These are phyloP conservation scores for Plantago lanceolata DNA, from an alignment of 305 asterid genomes.

Conservation along the genomic window DNA sequence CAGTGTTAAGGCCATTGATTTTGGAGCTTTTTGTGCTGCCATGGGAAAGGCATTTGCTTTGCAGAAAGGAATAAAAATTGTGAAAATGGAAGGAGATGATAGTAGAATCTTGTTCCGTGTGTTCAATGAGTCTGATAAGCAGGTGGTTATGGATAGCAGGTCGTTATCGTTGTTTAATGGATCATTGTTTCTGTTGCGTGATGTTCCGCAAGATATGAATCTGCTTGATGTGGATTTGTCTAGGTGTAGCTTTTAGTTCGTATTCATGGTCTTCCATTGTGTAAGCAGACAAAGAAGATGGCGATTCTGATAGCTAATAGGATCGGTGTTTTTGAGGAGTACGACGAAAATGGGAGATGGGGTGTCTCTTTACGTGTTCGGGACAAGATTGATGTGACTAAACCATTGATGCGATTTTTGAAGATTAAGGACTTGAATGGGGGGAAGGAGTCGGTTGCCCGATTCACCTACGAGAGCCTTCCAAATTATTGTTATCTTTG, in stretches of 20 bases:
- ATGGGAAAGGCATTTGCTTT: no score
- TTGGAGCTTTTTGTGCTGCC: no score
- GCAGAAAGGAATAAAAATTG: neutral
- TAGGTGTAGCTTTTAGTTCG: neutral
- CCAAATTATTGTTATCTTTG: neutral
- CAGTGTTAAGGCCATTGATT: no score
- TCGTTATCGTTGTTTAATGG: neutral
- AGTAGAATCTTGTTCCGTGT: conserved; percentile 1
- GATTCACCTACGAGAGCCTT: neutral
- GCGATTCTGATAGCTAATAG: neutral
- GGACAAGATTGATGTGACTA: neutral
- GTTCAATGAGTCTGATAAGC: neutral
- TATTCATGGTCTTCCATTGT: neutral
- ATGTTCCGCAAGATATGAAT: conserved; percentile 1
- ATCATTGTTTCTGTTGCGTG: neutral
- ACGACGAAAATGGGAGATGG: neutral
- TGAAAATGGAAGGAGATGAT: neutral
- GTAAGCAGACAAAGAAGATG: neutral
- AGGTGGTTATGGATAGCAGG: neutral
- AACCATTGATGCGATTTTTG: neutral
- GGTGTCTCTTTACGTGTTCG: neutral
- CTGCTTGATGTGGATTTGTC: neutral
- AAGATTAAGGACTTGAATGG: neutral
- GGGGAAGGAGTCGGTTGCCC: neutral
- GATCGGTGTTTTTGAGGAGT: neutral